Evolutionary conservation across 306 rosid genomes (phyloP), one percentile per base, ranked within the genome.

Genomic region (Ceratonia siliqua): DNA sequence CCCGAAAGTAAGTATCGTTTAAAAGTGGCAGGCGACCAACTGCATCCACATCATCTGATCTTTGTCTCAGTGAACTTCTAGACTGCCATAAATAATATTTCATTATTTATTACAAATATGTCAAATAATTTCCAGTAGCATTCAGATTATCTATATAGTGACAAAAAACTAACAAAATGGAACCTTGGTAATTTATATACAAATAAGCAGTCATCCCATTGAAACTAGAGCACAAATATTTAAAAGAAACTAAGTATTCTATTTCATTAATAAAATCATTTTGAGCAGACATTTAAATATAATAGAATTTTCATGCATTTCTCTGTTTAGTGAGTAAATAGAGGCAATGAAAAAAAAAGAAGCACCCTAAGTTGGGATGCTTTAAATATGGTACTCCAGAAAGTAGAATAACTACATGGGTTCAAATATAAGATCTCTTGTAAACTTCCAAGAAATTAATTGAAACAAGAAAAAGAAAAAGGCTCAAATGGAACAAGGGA

Each of bases 31-130:
- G 91, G 54, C 93, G 89, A 35, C 79, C 82, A 73, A 89, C 88
- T 14, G 96, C 96, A 81, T 94, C 87, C 75, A 94, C 96, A 82
- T 94, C 99, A 90, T 94, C 97, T 56, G 99, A 87, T 68, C 84
- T 90, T 83, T 82, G 84, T 85, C 97, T 86, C 85, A 75, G 86
- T 5, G 89, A 86, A 74, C 81, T 88, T 62, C 85, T 85, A 62
- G 99, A 92, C 99, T 94, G 88, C 80, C 86, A 87, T 27, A 83
- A 79, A 66, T 70, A 66, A 48, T 71, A 55, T 49, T 67, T 24
- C 20, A 71, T 75, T 21, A 76, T 14, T 54, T 42, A 32, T 42
- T 11, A 70, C 32, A 59, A 68, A 62, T 17, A 15, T 10, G 56
- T 41, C 56, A 54, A 76, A 57, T 21, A 22, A 62, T 53, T 58